Base-by-base conservation (phyloP, 805 yeast species). In the Candida manassasensis region DNA sequence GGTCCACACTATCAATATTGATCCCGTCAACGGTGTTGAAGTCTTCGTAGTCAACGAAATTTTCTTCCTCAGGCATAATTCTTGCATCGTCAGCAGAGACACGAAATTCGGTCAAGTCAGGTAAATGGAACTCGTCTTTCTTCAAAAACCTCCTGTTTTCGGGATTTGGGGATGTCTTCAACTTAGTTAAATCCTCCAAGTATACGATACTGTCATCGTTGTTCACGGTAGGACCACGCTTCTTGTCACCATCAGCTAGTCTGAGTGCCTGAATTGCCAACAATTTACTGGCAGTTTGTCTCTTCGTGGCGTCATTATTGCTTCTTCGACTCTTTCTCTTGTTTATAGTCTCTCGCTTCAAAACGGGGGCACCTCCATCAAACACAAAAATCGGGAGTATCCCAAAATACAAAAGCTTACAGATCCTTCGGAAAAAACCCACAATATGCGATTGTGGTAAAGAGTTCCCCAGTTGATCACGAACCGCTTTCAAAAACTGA, bases 341-440 rank as follows among this genome's bases (percentile, higher is more conserved):
- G 11, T 69, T 69, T 12, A 93, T 84, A 0, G 96, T 90, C 39
- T 79, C 79, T 43, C 80, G 67, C 63, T 93, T 93, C 50, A 93
- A 60, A 1, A 71, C 68, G 0, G 96, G 96, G 0, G 94, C 96
- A 1, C 93, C 96, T 18, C 97, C 97, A 63, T 89, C 97, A 65
- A 89, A 89, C 1, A 89, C 93, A 67, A 89, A 89, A 4, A 89
- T 82, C 0, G 97, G 97, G 34, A 66, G 70, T 13, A 84, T 87
- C 0, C 97, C 97, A 62, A 81, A 84, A 55, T 77, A 93, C 16
- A 93, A 57, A 41, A 93, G 61, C 49, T 93, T 93, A 62, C 97
- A 89, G 11, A 93, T 88, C 36, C 99, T 71, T 43, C 97, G 64
- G 57, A 90, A 90, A 50, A 93, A 93, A 6, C 99, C 99, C n/a